Evolutionary conservation across 108 stramenopile genomes (phyloP), one percentile per base, ranked within the genome.

Genomic region (Bacterosira constricta): DNA sequence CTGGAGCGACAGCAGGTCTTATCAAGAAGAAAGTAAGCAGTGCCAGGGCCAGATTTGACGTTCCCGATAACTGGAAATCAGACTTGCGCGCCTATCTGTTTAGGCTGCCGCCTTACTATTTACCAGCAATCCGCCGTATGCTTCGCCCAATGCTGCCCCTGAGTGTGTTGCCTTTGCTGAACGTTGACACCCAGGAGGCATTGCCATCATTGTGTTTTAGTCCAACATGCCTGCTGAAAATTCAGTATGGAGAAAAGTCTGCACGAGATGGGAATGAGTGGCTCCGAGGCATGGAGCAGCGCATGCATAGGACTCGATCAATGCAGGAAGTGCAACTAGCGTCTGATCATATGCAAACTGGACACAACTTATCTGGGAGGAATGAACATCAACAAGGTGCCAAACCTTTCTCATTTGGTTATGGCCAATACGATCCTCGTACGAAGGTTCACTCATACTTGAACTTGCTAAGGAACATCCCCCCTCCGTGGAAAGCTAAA

Each of bases 61-160:
- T 88, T 13, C 86, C 89, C 66, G 89, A 93, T 59, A 41, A 60
- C 17, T 93, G 92, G 89, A 71, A 85, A 71, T 84, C 85, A 34
- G 88, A 90, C 44, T 83, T 93, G 36, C 73, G 86, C 17, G 86
- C 83, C 20, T 93, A 93, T 64, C 23, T 89, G 18, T 93, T 88
- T 53, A 79, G 88, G 12, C 15, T 93, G 9, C 92, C 92, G 29
- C 86, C 85, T 8, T 93, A 93, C 50, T 93, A 93, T 61, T 81
- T 84, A 15, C 66, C 69, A 34, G 86, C 88, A 20, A 59, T 93
- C 15, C 76, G 82, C 30, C 62, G 85, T 47, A 74, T 81, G 39
- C 63, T 93, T 20, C 83, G 88, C 49, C 63, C 73, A 39, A 59
- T 93, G 41, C 52, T 93, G 20, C 92, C 92, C n/a, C 30, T 81